Percentiles rank a stretch among this genome's conserved stretches.
These are phyloP conservation scores for Cercophora sp. DNA, from an alignment of 495 filamentous ascomycete species.

Conservation along the genomic window DNA sequence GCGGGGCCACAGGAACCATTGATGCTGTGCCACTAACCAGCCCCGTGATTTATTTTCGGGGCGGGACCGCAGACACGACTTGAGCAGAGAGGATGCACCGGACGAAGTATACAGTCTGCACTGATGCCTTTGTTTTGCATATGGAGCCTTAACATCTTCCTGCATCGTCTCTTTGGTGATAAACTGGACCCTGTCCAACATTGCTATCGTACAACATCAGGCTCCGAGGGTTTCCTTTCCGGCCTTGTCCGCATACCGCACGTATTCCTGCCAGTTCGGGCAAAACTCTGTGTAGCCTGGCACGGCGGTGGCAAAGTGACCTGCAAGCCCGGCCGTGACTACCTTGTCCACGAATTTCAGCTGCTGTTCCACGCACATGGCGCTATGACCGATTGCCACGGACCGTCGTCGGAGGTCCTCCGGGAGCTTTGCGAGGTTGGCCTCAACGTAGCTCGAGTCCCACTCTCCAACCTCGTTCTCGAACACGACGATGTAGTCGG, in stretches of 20 bases:
- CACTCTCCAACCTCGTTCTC: conserved; percentile 23
- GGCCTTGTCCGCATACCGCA: not conserved
- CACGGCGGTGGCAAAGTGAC: conserved; percentile 23
- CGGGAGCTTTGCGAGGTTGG: conserved; percentile 11
- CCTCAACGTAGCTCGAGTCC: conserved; percentile 14
- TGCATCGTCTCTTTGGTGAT: too few relatives aligned
- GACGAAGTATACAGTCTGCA: too few relatives aligned
- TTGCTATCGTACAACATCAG: not conserved
- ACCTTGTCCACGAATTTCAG: conserved; percentile 13
- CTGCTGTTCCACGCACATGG: conserved; percentile 4
- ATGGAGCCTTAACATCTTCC: too few relatives aligned
- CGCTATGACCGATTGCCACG: conserved; percentile 20
- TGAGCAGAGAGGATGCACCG: too few relatives aligned
- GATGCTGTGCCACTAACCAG: too few relatives aligned
- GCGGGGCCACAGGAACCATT: too few relatives aligned
- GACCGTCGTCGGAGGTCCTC: conserved; percentile 15
- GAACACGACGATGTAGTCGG: conserved; percentile 27
- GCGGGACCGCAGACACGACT: too few relatives aligned
- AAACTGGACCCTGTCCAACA: not conserved
- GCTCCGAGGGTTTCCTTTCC: not conserved
- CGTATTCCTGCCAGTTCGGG: conserved; percentile 16
- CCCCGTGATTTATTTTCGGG: too few relatives aligned
- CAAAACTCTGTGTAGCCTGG: conserved; percentile 21
- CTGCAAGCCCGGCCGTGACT: conserved; percentile 15
- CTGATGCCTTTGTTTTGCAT: too few relatives aligned